Percentiles rank a stretch among this genome's conserved stretches.
phyloP scores from a whole-genome alignment of 1,284 basidiomycete genomes.

The Ganoderma lucidum region DNA sequence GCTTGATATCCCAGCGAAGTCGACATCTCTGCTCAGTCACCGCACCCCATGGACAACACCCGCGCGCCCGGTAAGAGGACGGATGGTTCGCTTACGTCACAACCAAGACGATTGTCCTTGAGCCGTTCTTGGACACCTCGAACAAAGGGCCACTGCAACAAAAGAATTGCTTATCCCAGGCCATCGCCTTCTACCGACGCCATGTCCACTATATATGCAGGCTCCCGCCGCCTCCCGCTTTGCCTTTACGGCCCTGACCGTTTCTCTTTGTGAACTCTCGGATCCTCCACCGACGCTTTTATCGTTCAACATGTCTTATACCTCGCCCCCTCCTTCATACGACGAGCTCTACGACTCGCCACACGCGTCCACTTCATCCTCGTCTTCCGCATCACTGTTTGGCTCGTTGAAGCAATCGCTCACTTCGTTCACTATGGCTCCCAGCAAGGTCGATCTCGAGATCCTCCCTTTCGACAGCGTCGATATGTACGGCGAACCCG shows the following conservation, averaged over 20 bases:
- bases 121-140: conserved; percentile 30
- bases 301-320: conserved; percentile 24
- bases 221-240: conserved; percentile 16
- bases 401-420: conserved; percentile 29
- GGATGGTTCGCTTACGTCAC: conserved; percentile 12
- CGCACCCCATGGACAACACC: not conserved
- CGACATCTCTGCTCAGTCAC: not conserved
- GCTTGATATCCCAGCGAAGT: not conserved
- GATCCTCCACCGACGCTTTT: conserved; percentile 7
- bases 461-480: conserved; percentile 31
- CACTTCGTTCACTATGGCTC: conserved; percentile 23
- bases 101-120: conserved; percentile 28
- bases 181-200: conserved; percentile 17
- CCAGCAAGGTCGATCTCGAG: conserved; percentile 30
- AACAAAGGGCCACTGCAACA: conserved; percentile 30
- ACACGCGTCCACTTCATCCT: conserved; percentile 5
- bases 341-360: conserved; percentile 12
- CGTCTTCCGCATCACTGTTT: conserved; percentile 22
- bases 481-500: conserved; percentile 70
- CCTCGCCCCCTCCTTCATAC: conserved; percentile 18
- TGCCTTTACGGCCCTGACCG: conserved; percentile 19
- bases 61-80: not conserved
- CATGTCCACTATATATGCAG: conserved; percentile 30
- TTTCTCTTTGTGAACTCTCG: conserved; percentile 16
- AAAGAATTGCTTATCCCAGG: conserved; percentile 34